Conservation (phyloP, 192 early-diverging fungal species). For the Chytriomyces hyalinus region DNA sequence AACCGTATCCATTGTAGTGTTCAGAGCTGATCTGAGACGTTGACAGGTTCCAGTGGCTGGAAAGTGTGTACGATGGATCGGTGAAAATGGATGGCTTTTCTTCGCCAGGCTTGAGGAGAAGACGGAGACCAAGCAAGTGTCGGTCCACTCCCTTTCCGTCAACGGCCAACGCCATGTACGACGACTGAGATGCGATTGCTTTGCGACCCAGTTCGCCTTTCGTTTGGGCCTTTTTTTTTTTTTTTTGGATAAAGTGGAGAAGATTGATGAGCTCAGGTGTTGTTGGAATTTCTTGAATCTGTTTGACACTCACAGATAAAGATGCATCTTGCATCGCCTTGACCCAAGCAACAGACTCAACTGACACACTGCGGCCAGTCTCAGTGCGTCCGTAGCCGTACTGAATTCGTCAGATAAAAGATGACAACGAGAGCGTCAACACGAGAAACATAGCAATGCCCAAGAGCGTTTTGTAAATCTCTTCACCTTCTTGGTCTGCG, state of each 20-base stretch:
- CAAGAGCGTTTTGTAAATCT: too few relatives aligned
- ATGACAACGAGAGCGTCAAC: too few relatives aligned
- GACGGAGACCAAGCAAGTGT: slow-evolving; percentile 81
- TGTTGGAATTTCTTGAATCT: background rate
- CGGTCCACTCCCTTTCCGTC: slow-evolving; percentile 90
- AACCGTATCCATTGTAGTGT: slow-evolving; percentile 91
- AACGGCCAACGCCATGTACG: slow-evolving; percentile 79
- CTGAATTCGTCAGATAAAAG: slow-evolving; percentile 23
- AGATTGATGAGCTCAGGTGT: background rate
- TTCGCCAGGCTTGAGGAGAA: slow-evolving; percentile 77
- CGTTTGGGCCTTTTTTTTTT: slow-evolving; percentile 17
- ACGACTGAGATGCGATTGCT: slow-evolving; percentile 78
- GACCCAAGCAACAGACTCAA: slow-evolving; percentile 82
- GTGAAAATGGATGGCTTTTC: slow-evolving; percentile 83
- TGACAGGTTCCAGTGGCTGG: slow-evolving; percentile 88
- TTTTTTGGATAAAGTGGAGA: slow-evolving; percentile 2
- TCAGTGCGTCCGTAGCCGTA: slow-evolving; percentile 95
- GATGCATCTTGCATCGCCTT: slow-evolving; percentile 76
- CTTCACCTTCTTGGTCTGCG: slow-evolving; percentile 72
- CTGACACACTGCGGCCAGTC: slow-evolving; percentile 80
- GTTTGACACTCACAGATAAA: slow-evolving; percentile 24
- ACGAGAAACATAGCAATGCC: too few relatives aligned
- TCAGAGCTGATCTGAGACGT: slow-evolving; percentile 92
- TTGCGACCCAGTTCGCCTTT: slow-evolving; percentile 75
- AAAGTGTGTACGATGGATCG: slow-evolving; percentile 80